Evolutionary conservation across 345 rosid genomes (phyloP), one percentile per base, ranked within the genome.

Genomic region (Lepidium africanum): DNA sequence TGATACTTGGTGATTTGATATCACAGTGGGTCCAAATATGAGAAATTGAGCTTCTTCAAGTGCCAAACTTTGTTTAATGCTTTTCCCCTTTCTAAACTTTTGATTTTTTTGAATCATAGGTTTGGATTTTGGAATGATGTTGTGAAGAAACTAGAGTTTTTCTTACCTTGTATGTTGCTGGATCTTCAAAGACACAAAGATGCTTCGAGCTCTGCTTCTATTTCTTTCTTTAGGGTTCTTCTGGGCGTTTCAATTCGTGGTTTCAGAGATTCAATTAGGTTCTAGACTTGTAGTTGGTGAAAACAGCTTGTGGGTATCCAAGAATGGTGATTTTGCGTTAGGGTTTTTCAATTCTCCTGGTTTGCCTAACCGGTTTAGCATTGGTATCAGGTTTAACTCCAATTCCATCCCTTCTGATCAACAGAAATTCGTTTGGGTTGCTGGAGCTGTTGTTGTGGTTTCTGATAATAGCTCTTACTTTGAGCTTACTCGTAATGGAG

Each of bases 381-480:
- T 91, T 7, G 97, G 97, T 53, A 81, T 91, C 78, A 81, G 80
- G 51, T 91, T 86, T 75, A 79, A 81, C 80, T 85, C 91, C 0
- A 59, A 78, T 23, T 79, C 77, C 2, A 84, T 91, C 63, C 85
- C 96, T 59, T 76, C 55, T 45, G 67, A 70, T 33, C 67, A 84
- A 46, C 81, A 69, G 59, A 79, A 67, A 9, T 78, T 85, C 17
- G 89, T 91, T 43, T 91, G 97, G 97, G 86, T 80, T 69, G 92
- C 87, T 41, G 96, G 97, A 53, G 93, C 80, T 12, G 85, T 54
- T 72, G 79, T 78, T 45, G 36, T 68, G 2, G 96, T 86, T 6
- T 64, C 92, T 6, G 78, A 55, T 46, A 78, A 81, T 64, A 74
- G 65, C 51, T 91, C 97, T 21, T 88, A 78, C 80, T 86, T 91